phyloP scores from a whole-genome alignment of 169 alveolate genomes.

The Plasmodium cynomolgi region DNA sequence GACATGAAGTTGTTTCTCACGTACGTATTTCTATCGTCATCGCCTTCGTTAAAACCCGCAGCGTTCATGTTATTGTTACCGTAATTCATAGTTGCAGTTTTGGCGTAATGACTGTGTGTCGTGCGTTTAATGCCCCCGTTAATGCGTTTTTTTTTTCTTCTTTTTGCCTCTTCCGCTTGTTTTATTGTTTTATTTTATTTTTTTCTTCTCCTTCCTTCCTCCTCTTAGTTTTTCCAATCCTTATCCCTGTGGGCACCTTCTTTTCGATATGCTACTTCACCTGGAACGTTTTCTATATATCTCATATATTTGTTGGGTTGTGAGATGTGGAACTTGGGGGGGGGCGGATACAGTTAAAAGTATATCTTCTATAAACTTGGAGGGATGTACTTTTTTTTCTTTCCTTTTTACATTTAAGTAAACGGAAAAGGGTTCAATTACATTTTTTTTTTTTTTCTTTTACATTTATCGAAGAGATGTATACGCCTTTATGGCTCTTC shows the following conservation, averaged over 20 bases:
- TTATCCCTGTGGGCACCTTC: background rate
- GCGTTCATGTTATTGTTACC: slow-evolving; percentile 3
- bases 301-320: background rate
- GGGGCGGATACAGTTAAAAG: too few relatives aligned
- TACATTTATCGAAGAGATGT: background rate
- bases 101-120: background rate
- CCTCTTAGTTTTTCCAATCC: background rate
- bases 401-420: background rate
- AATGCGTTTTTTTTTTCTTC: background rate
- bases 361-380: too few relatives aligned
- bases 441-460: background rate
- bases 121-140: background rate
- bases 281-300: background rate
- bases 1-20: slow-evolving; percentile 18
- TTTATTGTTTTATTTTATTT: background rate
- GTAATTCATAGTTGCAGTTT: slow-evolving; percentile 41
- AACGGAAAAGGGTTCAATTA: background rate
- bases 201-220: background rate
- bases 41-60: slow-evolving; percentile 15
- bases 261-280: background rate
- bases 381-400: too few relatives aligned
- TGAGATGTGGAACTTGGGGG: too few relatives aligned
- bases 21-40: slow-evolving; percentile 26
- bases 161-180: too few relatives aligned
- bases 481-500: background rate